Evolutionary conservation across 306 rosid genomes (phyloP).

Genomic region (Lotus japonicus): DNA sequence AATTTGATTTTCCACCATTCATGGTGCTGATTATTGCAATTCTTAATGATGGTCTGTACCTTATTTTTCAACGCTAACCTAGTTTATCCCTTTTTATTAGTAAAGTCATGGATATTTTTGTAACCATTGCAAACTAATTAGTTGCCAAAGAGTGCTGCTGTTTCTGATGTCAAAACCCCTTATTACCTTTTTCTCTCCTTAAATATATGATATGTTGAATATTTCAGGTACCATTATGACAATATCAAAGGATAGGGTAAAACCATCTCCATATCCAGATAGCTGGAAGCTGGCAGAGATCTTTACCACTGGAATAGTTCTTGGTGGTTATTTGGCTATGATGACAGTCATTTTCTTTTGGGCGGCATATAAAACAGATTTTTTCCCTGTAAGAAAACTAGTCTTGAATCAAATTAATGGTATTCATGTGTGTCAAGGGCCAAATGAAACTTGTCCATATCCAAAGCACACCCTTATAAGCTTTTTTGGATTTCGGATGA

Average conservation of each 20-base stretch:
- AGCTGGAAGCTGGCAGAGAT: slow-evolving; percentile 88
- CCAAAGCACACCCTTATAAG: too few relatives aligned
- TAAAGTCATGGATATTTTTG: neutral
- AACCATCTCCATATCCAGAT: slow-evolving; percentile 84
- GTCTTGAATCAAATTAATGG: neutral
- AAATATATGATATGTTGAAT: neutral
- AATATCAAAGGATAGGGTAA: slow-evolving; percentile 84
- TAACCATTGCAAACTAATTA: neutral
- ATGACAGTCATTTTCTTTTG: slow-evolving; percentile 92
- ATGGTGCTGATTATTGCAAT: slow-evolving; percentile 87
- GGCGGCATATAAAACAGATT: slow-evolving; percentile 68
- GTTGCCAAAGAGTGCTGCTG: neutral
- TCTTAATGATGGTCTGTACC: slow-evolving; percentile 69
- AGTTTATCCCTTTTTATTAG: neutral
- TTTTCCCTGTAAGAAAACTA: slow-evolving; percentile 58
- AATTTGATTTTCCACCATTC: slow-evolving; percentile 90
- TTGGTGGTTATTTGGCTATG: slow-evolving; percentile 81
- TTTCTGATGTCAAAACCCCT: neutral
- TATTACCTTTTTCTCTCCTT: neutral
- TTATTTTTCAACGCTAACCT: neutral
- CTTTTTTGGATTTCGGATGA: too few relatives aligned
- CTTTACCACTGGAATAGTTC: slow-evolving; percentile 66
- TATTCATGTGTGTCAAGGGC: neutral
- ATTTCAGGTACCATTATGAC: slow-evolving; percentile 81
- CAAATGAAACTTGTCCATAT: neutral